These are phyloP conservation scores for Claviceps purpurea DNA, from an alignment of 2,329 filamentous ascomycete genomes.

Conservation along the genomic window DNA sequence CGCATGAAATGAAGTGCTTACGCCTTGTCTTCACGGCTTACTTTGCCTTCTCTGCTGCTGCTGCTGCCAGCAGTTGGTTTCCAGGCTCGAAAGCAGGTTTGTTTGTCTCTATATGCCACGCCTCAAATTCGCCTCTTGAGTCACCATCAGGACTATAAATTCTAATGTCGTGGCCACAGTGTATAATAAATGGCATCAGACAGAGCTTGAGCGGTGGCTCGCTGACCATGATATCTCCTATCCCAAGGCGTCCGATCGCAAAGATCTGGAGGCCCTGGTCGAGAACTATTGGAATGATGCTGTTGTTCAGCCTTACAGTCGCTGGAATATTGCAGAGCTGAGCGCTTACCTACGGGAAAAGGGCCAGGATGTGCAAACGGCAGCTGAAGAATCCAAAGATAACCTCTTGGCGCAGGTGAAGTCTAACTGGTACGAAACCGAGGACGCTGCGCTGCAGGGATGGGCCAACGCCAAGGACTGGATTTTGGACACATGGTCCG, in stretches of 20 bases:
- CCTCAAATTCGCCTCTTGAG: too few species aligned
- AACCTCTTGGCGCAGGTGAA: constrained; percentile 57
- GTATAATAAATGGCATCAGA: constrained; percentile 99
- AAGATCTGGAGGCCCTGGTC: constrained; percentile 85
- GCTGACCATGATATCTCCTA: constrained; percentile 85
- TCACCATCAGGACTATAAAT: not conserved
- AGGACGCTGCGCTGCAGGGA: constrained; percentile 60
- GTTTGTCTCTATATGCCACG: constrained; percentile 36
- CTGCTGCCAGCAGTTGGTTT: constrained; percentile 67
- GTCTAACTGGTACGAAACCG: constrained; percentile 62
- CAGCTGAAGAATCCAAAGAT: constrained; percentile 55
- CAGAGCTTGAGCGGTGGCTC: constrained; percentile 93
- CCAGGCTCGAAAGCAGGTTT: constrained; percentile 60
- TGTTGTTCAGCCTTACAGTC: constrained; percentile 60
- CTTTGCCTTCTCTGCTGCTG: constrained; percentile 55
- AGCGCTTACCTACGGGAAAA: constrained; percentile 54
- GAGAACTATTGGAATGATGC: constrained; percentile 78
- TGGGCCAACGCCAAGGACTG: constrained; percentile 69
- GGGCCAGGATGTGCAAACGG: constrained; percentile 55
- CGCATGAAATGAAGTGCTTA: constrained; percentile 67
- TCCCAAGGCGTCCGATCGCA: constrained; percentile 80
- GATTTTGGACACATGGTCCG: constrained; percentile 92
- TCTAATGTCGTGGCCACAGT: constrained; percentile 33
- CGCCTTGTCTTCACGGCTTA: constrained; percentile 55
- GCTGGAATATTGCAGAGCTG: constrained; percentile 61